A percentile compares a stretch with the other conserved stretches of the same genome.
Conservation (phyloP, 164 flowering plant species). For the Amborella trichopoda region DNA sequence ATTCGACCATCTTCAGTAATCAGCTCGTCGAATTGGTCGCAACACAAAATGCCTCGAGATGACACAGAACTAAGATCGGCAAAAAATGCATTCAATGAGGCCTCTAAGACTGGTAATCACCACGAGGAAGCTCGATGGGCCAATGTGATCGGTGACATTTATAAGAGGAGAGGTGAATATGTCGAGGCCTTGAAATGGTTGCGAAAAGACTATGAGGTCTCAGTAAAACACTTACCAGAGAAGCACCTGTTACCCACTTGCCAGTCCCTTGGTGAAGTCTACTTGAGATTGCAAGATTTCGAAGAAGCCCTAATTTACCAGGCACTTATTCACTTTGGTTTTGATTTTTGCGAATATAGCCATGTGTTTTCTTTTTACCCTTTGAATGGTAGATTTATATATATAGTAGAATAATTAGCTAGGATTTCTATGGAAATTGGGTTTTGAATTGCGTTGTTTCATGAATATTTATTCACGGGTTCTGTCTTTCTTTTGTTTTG, state of each 20-base stretch:
- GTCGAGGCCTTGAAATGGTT: slow-evolving; percentile 82
- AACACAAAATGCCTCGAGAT: slow-evolving; percentile 16
- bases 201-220: slow-evolving; percentile 66
- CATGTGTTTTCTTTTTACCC: too few relatives aligned
- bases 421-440: too few relatives aligned
- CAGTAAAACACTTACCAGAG: slow-evolving; percentile 49
- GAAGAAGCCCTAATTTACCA: slow-evolving; percentile 71
- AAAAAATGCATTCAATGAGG: slow-evolving; percentile 54
- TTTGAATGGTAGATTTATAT: too few relatives aligned
- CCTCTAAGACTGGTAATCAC: slow-evolving; percentile 50
- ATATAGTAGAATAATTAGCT: too few relatives aligned
- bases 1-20: too few relatives aligned
- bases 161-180: slow-evolving; percentile 80
- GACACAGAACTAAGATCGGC: slow-evolving; percentile 42
- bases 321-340: too few relatives aligned
- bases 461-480: too few relatives aligned
- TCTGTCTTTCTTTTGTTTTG: too few relatives aligned
- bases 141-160: slow-evolving; percentile 68
- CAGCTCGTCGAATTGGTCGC: too few relatives aligned
- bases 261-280: slow-evolving; percentile 84
- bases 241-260: slow-evolving; percentile 79
- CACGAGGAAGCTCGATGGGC: slow-evolving; percentile 97
- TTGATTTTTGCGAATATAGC: too few relatives aligned
- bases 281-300: slow-evolving; percentile 54
- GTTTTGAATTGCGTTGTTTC: too few relatives aligned